These are phyloP conservation scores for Penicillium griseofulvum DNA, from an alignment of 2,329 filamentous ascomycete species.

Conservation along the genomic window DNA sequence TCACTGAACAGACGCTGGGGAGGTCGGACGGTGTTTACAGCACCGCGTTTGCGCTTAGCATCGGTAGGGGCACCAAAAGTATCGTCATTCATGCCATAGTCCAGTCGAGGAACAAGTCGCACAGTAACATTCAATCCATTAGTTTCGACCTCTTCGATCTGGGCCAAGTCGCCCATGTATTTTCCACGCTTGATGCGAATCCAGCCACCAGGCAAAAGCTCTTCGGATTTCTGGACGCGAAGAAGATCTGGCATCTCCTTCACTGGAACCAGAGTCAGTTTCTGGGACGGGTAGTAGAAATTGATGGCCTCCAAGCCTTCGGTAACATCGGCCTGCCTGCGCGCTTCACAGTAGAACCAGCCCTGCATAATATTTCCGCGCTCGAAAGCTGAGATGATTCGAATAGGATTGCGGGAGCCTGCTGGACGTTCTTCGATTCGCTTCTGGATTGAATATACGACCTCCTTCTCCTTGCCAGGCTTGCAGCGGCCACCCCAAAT, in stretches of 20 bases:
- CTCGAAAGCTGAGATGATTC: constrained; percentile 89
- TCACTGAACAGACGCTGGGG: constrained; percentile 92
- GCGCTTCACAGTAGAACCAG: constrained; percentile 92
- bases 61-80: constrained; percentile 53
- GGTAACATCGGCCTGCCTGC: constrained; percentile 80
- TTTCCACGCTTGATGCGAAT: constrained; percentile 80
- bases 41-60: constrained; percentile 74
- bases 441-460: constrained; percentile 83
- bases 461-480: constrained; percentile 91
- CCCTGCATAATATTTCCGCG: constrained; percentile 86
- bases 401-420: constrained; percentile 74
- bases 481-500: constrained; percentile 95
- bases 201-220: constrained; percentile 83
- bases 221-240: constrained; percentile 80
- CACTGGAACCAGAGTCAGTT: constrained; percentile 84
- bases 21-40: constrained; percentile 62
- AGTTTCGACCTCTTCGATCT: constrained; percentile 87
- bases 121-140: constrained; percentile 88
- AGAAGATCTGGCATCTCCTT: constrained; percentile 98
- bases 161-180: constrained; percentile 85
- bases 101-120: constrained; percentile 82
- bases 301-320: constrained; percentile 78
- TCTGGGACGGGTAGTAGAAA: constrained; percentile 84
- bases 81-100: constrained; percentile 89
- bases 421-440: constrained; percentile 73